Percentiles rank a stretch among this genome's conserved stretches.
These are phyloP conservation scores for Leucocoprinus birnbaumii DNA, from an alignment of 768 basidiomycete species.

Conservation along the genomic window DNA sequence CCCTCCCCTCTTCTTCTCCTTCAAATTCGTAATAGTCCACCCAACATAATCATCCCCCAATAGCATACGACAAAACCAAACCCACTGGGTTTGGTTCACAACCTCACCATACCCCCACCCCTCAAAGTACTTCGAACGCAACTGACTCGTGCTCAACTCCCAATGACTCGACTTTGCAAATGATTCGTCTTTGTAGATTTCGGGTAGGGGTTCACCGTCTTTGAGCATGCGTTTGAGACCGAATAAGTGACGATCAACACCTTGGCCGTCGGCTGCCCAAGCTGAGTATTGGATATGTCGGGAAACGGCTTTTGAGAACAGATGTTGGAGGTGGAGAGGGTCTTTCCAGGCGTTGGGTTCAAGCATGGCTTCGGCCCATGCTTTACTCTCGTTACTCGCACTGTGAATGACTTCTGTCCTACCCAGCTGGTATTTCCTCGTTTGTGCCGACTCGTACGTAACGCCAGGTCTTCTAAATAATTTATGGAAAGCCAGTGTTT, in stretches of 20 bases:
- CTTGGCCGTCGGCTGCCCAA: slow-evolving; percentile 93
- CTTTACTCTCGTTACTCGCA: slow-evolving; percentile 78
- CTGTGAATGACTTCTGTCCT: slow-evolving; percentile 94
- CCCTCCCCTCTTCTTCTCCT: slow-evolving; percentile 52
- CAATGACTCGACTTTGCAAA: slow-evolving; percentile 77
- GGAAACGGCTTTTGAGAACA: slow-evolving; percentile 75
- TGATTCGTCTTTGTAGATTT: slow-evolving; percentile 71
- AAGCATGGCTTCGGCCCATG: slow-evolving; percentile 90
- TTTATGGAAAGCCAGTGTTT: slow-evolving; percentile 97
- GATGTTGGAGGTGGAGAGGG: slow-evolving; percentile 45
- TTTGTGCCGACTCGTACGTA: slow-evolving; percentile 93
- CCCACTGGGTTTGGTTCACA: slow-evolving; percentile 85
- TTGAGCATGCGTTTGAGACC: slow-evolving; percentile 74
- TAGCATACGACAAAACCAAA: slow-evolving; percentile 93
- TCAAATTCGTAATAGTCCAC: slow-evolving; percentile 86
- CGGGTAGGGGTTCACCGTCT: slow-evolving; percentile 70
- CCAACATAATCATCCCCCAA: slow-evolving; percentile 81
- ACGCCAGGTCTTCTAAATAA: slow-evolving; percentile 72
- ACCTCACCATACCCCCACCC: slow-evolving; percentile 99
- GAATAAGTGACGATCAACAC: slow-evolving; percentile 94
- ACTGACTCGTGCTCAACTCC: slow-evolving; percentile 90
- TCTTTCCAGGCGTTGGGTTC: slow-evolving; percentile 31
- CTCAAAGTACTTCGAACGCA: slow-evolving; percentile 78
- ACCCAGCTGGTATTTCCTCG: slow-evolving; percentile 86
- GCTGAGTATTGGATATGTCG: slow-evolving; percentile 84